Conservation (phyloP, 768 basidiomycete species). For the Boletus eberwhitei region DNA sequence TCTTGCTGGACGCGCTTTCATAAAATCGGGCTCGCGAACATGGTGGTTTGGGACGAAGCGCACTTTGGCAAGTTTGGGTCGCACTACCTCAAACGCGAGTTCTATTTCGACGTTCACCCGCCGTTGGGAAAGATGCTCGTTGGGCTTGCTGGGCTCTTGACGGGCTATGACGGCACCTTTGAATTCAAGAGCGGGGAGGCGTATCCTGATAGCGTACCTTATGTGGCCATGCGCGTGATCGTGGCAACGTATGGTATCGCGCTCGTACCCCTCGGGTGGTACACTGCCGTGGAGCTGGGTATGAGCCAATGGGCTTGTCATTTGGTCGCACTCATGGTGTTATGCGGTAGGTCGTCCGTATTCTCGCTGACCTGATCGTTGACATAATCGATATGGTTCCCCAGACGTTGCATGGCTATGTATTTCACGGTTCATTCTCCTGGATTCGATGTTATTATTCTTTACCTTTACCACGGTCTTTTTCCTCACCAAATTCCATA, state of each 20-base stretch:
- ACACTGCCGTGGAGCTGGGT: conserved; percentile 90
- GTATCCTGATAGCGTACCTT: conserved; percentile 86
- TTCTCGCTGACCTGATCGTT: background rate
- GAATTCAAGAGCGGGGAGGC: conserved; percentile 90
- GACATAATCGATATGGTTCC: background rate
- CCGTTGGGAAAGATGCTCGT: conserved; percentile 99
- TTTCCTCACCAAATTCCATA: conserved; percentile 93
- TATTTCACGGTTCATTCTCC: conserved; percentile 94
- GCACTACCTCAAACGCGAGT: conserved; percentile 97
- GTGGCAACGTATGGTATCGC: conserved; percentile 92
- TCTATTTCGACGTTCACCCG: conserved; percentile 99
- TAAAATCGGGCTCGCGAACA: conserved; percentile 79
- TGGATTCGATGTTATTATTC: conserved; percentile 98
- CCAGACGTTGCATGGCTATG: conserved; percentile 94
- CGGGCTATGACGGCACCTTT: conserved; percentile 88
- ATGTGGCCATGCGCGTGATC: conserved; percentile 92
- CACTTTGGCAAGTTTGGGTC: conserved; percentile 99
- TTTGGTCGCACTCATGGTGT: conserved; percentile 89
- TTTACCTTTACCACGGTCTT: conserved; percentile 98
- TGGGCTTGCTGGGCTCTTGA: conserved; percentile 83
- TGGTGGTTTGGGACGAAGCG: conserved; percentile 98
- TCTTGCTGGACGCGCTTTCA: conserved; percentile 95
- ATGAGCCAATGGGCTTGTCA: conserved; percentile 90
- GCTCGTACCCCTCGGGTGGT: conserved; percentile 97
- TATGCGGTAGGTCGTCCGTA: conserved; percentile 62